Conservation (phyloP, 441 rosid species). For the Biscutella laevigata region DNA sequence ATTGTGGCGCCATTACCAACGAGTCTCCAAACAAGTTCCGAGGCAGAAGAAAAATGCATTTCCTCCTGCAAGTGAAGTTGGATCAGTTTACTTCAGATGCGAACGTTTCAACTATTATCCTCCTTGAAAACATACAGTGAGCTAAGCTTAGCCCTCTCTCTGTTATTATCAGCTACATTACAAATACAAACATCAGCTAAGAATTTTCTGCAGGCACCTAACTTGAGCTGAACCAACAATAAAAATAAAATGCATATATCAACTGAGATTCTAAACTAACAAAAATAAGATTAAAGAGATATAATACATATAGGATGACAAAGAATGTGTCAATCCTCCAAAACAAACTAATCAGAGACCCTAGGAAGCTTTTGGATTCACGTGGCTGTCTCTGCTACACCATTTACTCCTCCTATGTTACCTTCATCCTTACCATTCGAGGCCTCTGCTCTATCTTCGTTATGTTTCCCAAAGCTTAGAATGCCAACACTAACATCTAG, state of each 20-base stretch:
- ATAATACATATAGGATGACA: constrained; percentile 25
- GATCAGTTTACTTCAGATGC: too few relatives aligned
- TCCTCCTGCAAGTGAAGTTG: constrained; percentile 16
- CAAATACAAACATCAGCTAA: constrained; percentile 28
- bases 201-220: constrained; percentile 22
- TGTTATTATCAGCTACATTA: constrained; percentile 24
- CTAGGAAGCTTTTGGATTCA: constrained; percentile 15
- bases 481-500: constrained; percentile 13
- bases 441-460: constrained; percentile 16
- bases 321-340: constrained; percentile 20
- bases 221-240: constrained; percentile 16
- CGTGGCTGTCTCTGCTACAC: constrained; percentile 27
- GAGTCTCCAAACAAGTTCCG: constrained; percentile 36
- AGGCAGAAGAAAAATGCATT: constrained; percentile 11
- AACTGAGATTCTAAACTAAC: constrained; percentile 22
- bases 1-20: constrained; percentile 56
- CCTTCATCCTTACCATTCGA: constrained; percentile 21
- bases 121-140: constrained; percentile 23
- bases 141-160: constrained; percentile 15
- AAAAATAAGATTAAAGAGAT: constrained; percentile 9
- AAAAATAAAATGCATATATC: constrained; percentile 19
- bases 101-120: too few relatives aligned
- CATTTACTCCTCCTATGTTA: constrained; percentile 23
- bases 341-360: constrained; percentile 23
- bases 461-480: constrained; percentile 16